Percentiles rank a stretch among this genome's conserved stretches.
Evolutionary conservation across 495 filamentous ascomycete species (phyloP).

Genomic region (Trichoderma orchidacearum): DNA sequence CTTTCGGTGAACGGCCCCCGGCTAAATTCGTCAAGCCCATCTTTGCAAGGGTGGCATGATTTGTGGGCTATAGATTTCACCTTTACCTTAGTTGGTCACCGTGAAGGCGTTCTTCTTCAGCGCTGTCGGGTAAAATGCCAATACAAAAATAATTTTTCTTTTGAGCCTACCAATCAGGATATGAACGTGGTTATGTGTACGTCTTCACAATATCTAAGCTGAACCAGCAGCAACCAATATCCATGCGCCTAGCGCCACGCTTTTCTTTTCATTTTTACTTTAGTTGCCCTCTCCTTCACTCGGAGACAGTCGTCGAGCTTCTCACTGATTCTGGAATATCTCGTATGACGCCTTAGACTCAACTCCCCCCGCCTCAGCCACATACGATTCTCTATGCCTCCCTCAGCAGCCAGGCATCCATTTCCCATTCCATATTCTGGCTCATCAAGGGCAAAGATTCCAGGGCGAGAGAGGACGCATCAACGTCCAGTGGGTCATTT

Average conservation of each 20-base stretch:
- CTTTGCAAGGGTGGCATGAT: not conserved
- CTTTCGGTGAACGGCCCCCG: not conserved
- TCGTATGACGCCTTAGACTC: too few relatives aligned
- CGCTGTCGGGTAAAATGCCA: not conserved
- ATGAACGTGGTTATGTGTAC: too few relatives aligned
- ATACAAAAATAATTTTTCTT: not conserved
- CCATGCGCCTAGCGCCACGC: not conserved
- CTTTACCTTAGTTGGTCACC: not conserved
- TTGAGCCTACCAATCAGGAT: too few relatives aligned
- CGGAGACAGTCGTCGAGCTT: too few relatives aligned
- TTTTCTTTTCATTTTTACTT: not conserved
- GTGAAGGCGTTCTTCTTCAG: not conserved
- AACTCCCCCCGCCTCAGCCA: too few relatives aligned
- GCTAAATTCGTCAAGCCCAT: not conserved
- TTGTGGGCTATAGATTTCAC: not conserved
- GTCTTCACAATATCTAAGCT: too few relatives aligned
- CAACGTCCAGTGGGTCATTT: not conserved
- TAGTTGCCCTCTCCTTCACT: too few relatives aligned
- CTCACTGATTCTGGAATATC: too few relatives aligned
- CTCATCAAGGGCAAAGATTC: not conserved
- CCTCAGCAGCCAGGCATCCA: not conserved
- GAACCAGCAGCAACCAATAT: not conserved
- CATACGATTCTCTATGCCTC: too few relatives aligned
- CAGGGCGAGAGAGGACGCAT: not conserved
- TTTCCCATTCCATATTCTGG: not conserved